Conservation (phyloP, 169 alveolate genomes). For the Plasmodium cynomolgi region DNA sequence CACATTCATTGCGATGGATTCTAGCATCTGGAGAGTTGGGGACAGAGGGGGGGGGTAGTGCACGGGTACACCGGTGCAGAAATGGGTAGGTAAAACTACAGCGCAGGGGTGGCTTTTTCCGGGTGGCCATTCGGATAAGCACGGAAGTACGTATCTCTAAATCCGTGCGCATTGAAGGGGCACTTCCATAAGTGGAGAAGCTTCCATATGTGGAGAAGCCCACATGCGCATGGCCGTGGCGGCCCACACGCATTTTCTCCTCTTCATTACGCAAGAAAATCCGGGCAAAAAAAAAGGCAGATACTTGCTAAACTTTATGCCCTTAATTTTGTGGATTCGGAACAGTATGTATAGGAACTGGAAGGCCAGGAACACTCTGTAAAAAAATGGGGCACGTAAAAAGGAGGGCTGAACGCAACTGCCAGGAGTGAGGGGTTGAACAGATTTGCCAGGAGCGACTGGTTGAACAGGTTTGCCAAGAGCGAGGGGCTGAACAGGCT, state of each 20-base stretch:
- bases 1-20: conserved; percentile 9
- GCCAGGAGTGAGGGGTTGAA: background rate
- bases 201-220: too few species aligned
- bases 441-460: background rate
- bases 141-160: background rate
- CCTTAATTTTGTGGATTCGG: conserved; percentile 29
- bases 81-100: background rate
- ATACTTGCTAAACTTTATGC: conserved; percentile 12
- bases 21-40: conserved; percentile 14
- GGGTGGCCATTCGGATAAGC: background rate
- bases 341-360: conserved; percentile 44
- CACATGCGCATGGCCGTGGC: background rate
- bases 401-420: background rate
- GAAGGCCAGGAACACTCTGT: conserved; percentile 19
- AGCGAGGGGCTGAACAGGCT: background rate
- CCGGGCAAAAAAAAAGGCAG: conserved; percentile 51
- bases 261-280: conserved; percentile 36
- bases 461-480: background rate
- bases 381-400: background rate
- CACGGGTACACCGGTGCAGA: background rate
- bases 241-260: background rate
- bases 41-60: background rate
- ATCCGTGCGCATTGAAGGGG: background rate
- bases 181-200: background rate
- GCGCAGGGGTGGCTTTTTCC: background rate